Evolutionary conservation across 306 rosid species (phyloP), one percentile per base, ranked within the genome.

Genomic region (Quercus robur): DNA sequence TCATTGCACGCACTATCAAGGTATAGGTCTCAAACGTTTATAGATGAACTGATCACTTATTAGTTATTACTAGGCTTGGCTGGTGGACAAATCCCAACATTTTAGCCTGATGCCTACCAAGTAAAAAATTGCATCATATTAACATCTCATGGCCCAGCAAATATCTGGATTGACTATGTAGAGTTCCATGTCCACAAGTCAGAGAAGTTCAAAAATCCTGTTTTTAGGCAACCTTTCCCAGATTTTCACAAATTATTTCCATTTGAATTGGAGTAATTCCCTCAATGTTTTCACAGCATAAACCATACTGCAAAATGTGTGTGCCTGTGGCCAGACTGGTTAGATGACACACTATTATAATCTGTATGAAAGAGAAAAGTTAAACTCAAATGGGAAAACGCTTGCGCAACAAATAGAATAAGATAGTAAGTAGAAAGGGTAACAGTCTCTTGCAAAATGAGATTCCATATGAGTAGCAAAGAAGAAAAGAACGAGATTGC

Each of bases 401-500:
- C 35, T 15, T 30, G 38, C 33, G 19, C 17, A 49, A 71, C 15
- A 52, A 21, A 38, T 21, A 56, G 2, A 44, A 25, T 51, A 70
- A 51, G 59, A 49, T 49, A 38, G 51, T 19, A 78, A 64, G 54
- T 73, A 69, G 70, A 61, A 61, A 71, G 66, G 56, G 62, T 62
- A 57, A 77, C 18, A 19, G 33, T 81, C 8, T 73, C 49, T 54
- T 35, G 13, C 4, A 46, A 57, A 33, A 73, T 56, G 73, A 14
- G 28, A 70, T 59, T 59, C 13, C 41, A 6, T 67, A 8, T 18
- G 18, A 18, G 17, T 19, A 67, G 72, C 51, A 33, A 63, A 73
- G 14, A 64, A 54, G 17, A 23, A 20, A 80, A 31, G 63, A 4
- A 21, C 19, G 62, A 74, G 70, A 56, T 71, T 28, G 75, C 98